Evolutionary conservation across 1,284 basidiomycete genomes (phyloP).

Genomic region (Sporisorium scitamineum): DNA sequence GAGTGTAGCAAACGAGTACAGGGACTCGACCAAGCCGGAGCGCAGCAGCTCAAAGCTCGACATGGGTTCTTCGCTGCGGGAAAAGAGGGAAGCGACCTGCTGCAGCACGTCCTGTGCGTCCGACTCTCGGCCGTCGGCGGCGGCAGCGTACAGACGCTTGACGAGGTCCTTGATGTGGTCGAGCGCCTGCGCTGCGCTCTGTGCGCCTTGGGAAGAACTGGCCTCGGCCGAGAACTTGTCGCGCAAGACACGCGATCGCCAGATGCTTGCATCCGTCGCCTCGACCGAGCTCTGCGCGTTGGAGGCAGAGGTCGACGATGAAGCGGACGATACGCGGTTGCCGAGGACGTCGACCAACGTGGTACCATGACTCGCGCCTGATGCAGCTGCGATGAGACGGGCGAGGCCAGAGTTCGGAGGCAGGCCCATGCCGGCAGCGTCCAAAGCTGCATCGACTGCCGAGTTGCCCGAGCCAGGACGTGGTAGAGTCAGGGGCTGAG

Average conservation of each 20-base stretch:
- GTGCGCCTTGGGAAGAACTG: slow-evolving; percentile 50
- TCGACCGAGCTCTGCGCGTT: slow-evolving; percentile 43
- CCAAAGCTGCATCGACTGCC: slow-evolving; percentile 13
- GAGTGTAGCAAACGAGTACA: slow-evolving; percentile 85
- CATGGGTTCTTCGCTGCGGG: slow-evolving; percentile 78
- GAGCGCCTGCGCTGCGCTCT: slow-evolving; percentile 55
- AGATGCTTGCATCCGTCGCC: slow-evolving; percentile 60
- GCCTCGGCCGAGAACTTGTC: slow-evolving; percentile 53
- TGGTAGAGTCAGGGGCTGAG: slow-evolving; percentile 26
- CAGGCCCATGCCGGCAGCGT: slow-evolving; percentile 17
- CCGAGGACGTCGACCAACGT: slow-evolving; percentile 21
- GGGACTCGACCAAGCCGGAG: slow-evolving; percentile 88
- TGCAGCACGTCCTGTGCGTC: slow-evolving; percentile 73
- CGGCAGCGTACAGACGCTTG: slow-evolving; percentile 66
- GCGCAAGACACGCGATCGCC: slow-evolving; percentile 60
- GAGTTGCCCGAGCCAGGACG: slow-evolving; percentile 13
- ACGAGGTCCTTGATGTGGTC: slow-evolving; percentile 58
- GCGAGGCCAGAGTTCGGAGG: slow-evolving; percentile 33
- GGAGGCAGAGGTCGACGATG: slow-evolving; percentile 21
- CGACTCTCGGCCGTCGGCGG: slow-evolving; percentile 68
- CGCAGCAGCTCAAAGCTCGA: slow-evolving; percentile 96
- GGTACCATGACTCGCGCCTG: slow-evolving; percentile 22
- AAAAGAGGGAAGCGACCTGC: slow-evolving; percentile 82
- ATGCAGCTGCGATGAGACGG: slow-evolving; percentile 40
- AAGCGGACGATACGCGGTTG: slow-evolving; percentile 23